Conservation (phyloP, 2,329 filamentous ascomycete species). For the Trichothecium sympodiale region DNA sequence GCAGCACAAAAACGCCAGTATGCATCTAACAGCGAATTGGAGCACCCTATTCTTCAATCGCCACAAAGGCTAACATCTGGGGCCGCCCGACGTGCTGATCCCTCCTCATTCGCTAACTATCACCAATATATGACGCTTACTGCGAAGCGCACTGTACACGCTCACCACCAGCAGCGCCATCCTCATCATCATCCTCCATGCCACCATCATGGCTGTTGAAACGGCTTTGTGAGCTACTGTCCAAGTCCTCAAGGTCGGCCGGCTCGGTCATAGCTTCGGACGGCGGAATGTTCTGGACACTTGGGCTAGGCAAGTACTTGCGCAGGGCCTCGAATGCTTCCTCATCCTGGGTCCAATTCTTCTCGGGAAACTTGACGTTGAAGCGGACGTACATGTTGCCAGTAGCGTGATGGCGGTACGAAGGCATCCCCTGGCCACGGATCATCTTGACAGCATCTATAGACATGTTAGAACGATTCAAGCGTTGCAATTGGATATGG, state of each 20-base stretch:
- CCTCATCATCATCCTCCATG: conserved; percentile 66
- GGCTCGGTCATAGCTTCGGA: conserved; percentile 84
- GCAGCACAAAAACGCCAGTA: background rate
- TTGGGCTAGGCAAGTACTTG: conserved; percentile 66
- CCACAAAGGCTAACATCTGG: background rate
- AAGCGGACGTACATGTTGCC: conserved; percentile 98
- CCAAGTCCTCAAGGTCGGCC: conserved; percentile 76
- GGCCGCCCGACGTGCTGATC: no score
- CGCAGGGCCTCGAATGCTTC: conserved; percentile 71
- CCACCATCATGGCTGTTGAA: conserved; percentile 53
- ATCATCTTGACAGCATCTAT: conserved; percentile 86
- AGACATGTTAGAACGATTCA: no score
- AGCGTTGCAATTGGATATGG: background rate
- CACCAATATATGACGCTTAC: conserved; percentile 35
- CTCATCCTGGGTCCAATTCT: conserved; percentile 54
- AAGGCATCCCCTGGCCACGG: conserved; percentile 95
- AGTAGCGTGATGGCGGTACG: conserved; percentile 84
- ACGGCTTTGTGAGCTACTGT: conserved; percentile 52
- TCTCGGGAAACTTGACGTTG: conserved; percentile 90
- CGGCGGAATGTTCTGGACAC: conserved; percentile 55
- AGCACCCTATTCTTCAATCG: background rate
- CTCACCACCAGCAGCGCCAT: conserved; percentile 63
- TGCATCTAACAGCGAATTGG: background rate
- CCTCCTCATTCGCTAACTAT: background rate
- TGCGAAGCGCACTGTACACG: conserved; percentile 81